These are phyloP conservation scores for Eurotiales sp. DNA, from an alignment of 2,329 filamentous ascomycete genomes.

Conservation along the genomic window DNA sequence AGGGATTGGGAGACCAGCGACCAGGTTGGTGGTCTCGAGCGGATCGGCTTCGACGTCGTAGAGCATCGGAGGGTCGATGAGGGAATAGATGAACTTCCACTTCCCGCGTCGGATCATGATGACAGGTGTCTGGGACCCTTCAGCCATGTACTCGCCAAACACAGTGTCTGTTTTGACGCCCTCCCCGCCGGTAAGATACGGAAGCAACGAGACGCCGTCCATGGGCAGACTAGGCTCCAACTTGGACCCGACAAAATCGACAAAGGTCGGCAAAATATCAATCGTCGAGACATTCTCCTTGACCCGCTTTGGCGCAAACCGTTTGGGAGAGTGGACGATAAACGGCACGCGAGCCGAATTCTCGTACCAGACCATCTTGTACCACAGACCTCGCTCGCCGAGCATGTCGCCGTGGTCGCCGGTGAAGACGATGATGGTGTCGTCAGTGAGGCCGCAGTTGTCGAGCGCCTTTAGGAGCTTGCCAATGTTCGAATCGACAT, in stretches of 20 bases:
- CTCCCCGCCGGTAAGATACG: slow-evolving; percentile 63
- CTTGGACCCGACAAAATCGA: slow-evolving; percentile 72
- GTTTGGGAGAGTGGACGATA: slow-evolving; percentile 73
- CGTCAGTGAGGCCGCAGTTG: slow-evolving; percentile 72
- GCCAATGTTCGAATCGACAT: slow-evolving; percentile 89
- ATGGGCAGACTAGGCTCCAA: slow-evolving; percentile 70
- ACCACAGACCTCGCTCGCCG: slow-evolving; percentile 84
- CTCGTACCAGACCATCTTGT: slow-evolving; percentile 98
- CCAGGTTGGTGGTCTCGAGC: slow-evolving; percentile 69
- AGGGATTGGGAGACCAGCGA: slow-evolving; percentile 30
- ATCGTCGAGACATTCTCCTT: slow-evolving; percentile 84
- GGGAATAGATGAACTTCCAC: slow-evolving; percentile 89
- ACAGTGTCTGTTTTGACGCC: slow-evolving; percentile 68
- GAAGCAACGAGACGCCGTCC: slow-evolving; percentile 76
- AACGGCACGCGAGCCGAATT: slow-evolving; percentile 85
- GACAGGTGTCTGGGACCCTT: slow-evolving; percentile 81
- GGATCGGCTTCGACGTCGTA: slow-evolving; percentile 77
- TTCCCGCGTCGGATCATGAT: slow-evolving; percentile 89
- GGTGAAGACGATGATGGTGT: slow-evolving; percentile 89
- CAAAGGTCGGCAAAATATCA: slow-evolving; percentile 84
- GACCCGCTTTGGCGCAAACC: slow-evolving; percentile 72
- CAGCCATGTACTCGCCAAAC: slow-evolving; percentile 92
- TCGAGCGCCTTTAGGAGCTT: slow-evolving; percentile 74
- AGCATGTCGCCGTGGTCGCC: slow-evolving; percentile 97
- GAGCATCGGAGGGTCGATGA: slow-evolving; percentile 77